Conservation (phyloP, 306 rosid genomes). For the Cicer arietinum region DNA sequence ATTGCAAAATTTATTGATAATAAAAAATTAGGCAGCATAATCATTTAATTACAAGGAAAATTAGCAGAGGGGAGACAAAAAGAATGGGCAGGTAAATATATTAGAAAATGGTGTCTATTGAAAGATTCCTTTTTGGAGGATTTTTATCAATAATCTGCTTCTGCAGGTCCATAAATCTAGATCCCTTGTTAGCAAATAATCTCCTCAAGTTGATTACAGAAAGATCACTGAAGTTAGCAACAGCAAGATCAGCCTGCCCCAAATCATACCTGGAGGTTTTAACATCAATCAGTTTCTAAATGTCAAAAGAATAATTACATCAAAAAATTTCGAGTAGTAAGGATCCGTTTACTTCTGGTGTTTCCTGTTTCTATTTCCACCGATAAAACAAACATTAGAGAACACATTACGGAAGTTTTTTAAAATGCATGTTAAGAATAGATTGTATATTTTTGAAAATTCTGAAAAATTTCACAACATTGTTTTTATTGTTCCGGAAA, state of each 20-base stretch:
- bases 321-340: neutral
- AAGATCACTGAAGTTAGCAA: constrained; percentile 84
- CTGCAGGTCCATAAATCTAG: constrained; percentile 90
- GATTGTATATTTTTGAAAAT: too few relatives aligned
- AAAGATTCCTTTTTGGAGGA: constrained; percentile 85
- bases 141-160: constrained; percentile 77
- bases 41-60: constrained; percentile 52
- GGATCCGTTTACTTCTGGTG: too few relatives aligned
- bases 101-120: constrained; percentile 84
- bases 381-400: too few relatives aligned
- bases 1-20: constrained; percentile 42
- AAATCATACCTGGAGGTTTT: constrained; percentile 75
- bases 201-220: constrained; percentile 96
- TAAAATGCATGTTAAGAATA: too few relatives aligned
- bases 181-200: constrained; percentile 88
- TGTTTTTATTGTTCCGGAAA: too few relatives aligned
- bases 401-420: too few relatives aligned
- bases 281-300: constrained; percentile 42
- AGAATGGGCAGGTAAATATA: constrained; percentile 17
- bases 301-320: constrained; percentile 25
- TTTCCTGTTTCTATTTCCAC: too few relatives aligned
- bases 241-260: constrained; percentile 97
- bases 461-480: too few relatives aligned
- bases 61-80: constrained; percentile 2
- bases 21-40: constrained; percentile 41